Conservation (phyloP, 78 protist species). For the Guillardia theta region DNA sequence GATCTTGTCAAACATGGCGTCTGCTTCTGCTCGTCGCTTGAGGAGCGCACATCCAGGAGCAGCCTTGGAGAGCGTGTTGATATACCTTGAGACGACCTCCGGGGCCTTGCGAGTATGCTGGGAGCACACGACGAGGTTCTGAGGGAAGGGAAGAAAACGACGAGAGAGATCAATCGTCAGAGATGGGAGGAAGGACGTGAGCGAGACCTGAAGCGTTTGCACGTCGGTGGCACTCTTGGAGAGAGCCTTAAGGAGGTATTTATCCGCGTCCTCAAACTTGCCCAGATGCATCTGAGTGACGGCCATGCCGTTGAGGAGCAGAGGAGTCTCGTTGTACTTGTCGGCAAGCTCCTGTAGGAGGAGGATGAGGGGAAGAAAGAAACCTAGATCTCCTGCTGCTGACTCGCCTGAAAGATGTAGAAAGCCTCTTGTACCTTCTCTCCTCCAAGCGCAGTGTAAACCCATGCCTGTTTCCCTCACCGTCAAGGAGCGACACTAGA, state of each 20-base stretch:
- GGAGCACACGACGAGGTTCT: background rate
- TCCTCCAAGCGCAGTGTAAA: conserved; percentile 29
- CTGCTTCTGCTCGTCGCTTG: background rate
- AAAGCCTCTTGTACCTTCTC: conserved; percentile 16
- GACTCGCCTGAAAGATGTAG: background rate
- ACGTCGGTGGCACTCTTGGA: background rate
- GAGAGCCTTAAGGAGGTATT: conserved; percentile 30
- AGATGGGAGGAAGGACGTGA: background rate
- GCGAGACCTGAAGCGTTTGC: background rate
- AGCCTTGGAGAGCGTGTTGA: background rate
- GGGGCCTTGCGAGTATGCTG: conserved; percentile 2
- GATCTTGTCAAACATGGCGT: background rate
- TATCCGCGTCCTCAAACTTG: conserved; percentile 41
- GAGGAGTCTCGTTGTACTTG: conserved; percentile 4
- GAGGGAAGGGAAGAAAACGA: background rate
- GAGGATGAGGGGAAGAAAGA: background rate
- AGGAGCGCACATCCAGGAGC: background rate
- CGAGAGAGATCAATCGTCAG: background rate
- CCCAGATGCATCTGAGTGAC: background rate
- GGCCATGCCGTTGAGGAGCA: conserved; percentile 45
- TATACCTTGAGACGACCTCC: background rate
- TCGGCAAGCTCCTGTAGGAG: conserved; percentile 12
- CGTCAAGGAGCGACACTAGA: background rate
- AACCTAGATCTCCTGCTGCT: background rate
- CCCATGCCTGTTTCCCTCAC: conserved; percentile 25